A percentile compares a stretch with the other conserved stretches of the same genome.
These are phyloP conservation scores for Diutina rugosa DNA, from an alignment of 1,139 yeast species.

Conservation along the genomic window DNA sequence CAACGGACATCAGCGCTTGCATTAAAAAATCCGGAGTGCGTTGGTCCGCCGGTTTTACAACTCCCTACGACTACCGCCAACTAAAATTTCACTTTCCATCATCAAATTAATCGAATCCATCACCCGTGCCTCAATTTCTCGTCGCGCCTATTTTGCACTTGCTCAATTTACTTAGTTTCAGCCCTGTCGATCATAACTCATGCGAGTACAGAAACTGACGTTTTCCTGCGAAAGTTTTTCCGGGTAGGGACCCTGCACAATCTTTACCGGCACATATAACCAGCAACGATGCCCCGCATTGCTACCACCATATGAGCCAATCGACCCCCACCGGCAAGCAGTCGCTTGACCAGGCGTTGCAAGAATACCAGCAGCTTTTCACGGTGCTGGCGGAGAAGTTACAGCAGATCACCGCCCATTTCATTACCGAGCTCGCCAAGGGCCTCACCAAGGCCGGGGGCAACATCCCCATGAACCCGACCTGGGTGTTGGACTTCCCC, in stretches of 20 bases:
- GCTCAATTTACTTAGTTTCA: no score
- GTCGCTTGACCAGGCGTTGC: not conserved
- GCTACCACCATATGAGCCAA: not conserved
- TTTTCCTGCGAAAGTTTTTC: not conserved
- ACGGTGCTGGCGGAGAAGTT: conserved; percentile 50
- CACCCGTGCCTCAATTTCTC: not conserved
- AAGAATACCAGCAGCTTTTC: conserved; percentile 37
- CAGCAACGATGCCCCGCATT: not conserved
- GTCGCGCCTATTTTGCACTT: not conserved
- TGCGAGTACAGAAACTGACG: not conserved
- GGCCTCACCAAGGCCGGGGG: conserved; percentile 70
- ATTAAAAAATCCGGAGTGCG: not conserved
- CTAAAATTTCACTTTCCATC: not conserved
- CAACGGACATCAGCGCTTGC: not conserved
- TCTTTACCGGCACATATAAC: not conserved
- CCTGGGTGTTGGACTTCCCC: conserved; percentile 92
- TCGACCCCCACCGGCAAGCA: not conserved
- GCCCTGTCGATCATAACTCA: not conserved
- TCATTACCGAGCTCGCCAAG: conserved; percentile 54
- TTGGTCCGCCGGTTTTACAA: not conserved
- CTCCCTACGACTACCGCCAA: not conserved
- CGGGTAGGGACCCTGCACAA: not conserved
- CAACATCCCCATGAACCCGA: conserved; percentile 91
- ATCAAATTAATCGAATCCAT: not conserved
- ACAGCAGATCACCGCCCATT: conserved; percentile 52